These are phyloP conservation scores for Lentinus tigrinus DNA, from an alignment of 768 basidiomycete genomes.

Conservation along the genomic window DNA sequence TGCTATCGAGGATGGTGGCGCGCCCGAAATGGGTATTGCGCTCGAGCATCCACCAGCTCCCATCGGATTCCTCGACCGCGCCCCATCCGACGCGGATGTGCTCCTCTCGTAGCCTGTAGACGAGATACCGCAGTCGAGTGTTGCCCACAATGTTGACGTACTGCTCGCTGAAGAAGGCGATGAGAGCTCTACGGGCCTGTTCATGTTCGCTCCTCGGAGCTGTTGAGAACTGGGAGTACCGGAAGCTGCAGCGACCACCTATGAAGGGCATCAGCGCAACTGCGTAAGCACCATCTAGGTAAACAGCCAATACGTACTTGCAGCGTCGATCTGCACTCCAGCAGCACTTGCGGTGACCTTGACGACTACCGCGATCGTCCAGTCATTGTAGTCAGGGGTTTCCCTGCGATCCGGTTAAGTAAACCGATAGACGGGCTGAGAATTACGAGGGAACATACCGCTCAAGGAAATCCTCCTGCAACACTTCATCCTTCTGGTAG, in stretches of 20 bases:
- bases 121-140: background rate
- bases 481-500: background rate
- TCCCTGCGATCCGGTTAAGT: background rate
- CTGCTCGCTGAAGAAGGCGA: background rate
- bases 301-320: slow-evolving; percentile 23
- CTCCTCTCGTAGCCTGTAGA: background rate
- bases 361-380: slow-evolving; percentile 26
- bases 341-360: slow-evolving; percentile 19
- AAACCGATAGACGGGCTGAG: too few relatives aligned
- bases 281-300: slow-evolving; percentile 4
- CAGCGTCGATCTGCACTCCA: slow-evolving; percentile 17
- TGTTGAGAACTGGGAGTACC: background rate
- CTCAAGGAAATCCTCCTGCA: background rate
- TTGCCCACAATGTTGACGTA: background rate
- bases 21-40: background rate
- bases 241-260: background rate
- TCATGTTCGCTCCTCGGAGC: background rate
- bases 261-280: background rate
- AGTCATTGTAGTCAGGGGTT: slow-evolving; percentile 5
- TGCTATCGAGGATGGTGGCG: slow-evolving; percentile 12
- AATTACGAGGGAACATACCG: background rate
- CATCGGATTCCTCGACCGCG: background rate
- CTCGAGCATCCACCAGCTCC: slow-evolving; percentile 12
- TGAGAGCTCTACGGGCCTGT: background rate
- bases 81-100: background rate